Conservation (phyloP, 345 rosid species). For the Hibiscus mutabilis region DNA sequence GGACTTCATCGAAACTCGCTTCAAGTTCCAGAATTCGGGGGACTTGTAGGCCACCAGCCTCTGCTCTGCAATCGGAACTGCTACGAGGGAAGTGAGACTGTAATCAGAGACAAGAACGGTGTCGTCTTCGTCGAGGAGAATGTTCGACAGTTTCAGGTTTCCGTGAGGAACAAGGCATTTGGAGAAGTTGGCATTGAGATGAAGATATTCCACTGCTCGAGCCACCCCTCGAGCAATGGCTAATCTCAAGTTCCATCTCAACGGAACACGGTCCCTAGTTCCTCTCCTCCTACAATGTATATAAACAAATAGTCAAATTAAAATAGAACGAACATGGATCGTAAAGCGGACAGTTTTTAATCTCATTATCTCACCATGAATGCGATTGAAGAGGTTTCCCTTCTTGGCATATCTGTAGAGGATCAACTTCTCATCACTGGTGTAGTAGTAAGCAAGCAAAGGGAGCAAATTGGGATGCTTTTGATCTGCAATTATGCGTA, state of each 20-base stretch:
- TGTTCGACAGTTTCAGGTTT: slow-evolving; percentile 49
- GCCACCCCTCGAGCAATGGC: slow-evolving; percentile 40
- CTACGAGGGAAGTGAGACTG: slow-evolving; percentile 34
- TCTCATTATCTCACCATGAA: slow-evolving; percentile 35
- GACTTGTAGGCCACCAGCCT: slow-evolving; percentile 37
- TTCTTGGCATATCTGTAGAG: slow-evolving; percentile 32
- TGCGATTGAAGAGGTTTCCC: slow-evolving; percentile 44
- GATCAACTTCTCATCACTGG: slow-evolving; percentile 58
- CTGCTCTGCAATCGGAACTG: slow-evolving; percentile 35
- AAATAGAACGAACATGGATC: background rate
- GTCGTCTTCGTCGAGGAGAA: slow-evolving; percentile 38
- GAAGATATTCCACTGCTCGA: slow-evolving; percentile 45
- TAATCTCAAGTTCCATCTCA: slow-evolving; percentile 44
- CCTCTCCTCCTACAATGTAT: slow-evolving; percentile 29
- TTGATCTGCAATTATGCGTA: slow-evolving; percentile 21
- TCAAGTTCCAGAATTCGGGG: slow-evolving; percentile 35
- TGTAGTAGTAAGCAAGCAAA: slow-evolving; percentile 59
- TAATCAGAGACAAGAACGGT: slow-evolving; percentile 40
- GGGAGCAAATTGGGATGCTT: slow-evolving; percentile 53
- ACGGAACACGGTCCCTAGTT: slow-evolving; percentile 28
- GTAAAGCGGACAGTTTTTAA: background rate
- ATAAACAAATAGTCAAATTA: background rate
- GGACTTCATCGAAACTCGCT: slow-evolving; percentile 31
- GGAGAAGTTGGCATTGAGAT: slow-evolving; percentile 18
- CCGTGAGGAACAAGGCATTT: slow-evolving; percentile 36